Conservation (phyloP, 257 asterid species). For the Perilla frutescens region DNA sequence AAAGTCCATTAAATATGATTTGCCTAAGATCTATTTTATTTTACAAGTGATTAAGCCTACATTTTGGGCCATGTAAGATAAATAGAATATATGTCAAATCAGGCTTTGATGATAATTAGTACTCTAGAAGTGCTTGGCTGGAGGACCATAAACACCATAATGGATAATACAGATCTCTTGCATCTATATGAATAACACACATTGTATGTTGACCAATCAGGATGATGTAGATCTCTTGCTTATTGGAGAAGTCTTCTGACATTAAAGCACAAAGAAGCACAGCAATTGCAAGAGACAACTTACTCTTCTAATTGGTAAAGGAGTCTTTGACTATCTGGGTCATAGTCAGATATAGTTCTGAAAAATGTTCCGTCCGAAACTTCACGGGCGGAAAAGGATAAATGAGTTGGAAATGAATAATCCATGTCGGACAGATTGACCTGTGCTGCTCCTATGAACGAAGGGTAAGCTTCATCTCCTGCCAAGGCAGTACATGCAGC, state of each 20-base stretch:
- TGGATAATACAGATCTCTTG: background rate
- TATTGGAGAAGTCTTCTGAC: slow-evolving; percentile 30
- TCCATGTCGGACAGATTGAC: slow-evolving; percentile 67
- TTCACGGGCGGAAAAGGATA: slow-evolving; percentile 98
- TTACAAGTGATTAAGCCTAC: slow-evolving; percentile 7
- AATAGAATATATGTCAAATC: slow-evolving; percentile 8
- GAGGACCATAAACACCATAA: slow-evolving; percentile 19
- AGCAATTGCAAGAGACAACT: slow-evolving; percentile 38
- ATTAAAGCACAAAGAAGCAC: slow-evolving; percentile 32
- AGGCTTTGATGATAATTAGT: slow-evolving; percentile 6
- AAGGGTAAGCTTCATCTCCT: slow-evolving; percentile 89
- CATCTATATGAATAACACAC: slow-evolving; percentile 18
- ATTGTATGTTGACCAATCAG: slow-evolving; percentile 26
- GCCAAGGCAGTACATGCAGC: slow-evolving; percentile 41
- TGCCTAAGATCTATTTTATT: slow-evolving; percentile 9
- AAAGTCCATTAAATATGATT: background rate
- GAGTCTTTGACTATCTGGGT: slow-evolving; percentile 81
- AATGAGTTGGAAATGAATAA: slow-evolving; percentile 81
- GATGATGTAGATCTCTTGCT: slow-evolving; percentile 27
- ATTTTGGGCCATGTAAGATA: slow-evolving; percentile 19
- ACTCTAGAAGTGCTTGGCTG: slow-evolving; percentile 20
- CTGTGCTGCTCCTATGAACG: slow-evolving; percentile 58
- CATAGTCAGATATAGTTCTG: slow-evolving; percentile 79
- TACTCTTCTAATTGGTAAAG: slow-evolving; percentile 73
- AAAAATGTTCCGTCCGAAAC: slow-evolving; percentile 91